Conservation (phyloP, 148 eudicot genomes). For the Rhododendron mucronatum region DNA sequence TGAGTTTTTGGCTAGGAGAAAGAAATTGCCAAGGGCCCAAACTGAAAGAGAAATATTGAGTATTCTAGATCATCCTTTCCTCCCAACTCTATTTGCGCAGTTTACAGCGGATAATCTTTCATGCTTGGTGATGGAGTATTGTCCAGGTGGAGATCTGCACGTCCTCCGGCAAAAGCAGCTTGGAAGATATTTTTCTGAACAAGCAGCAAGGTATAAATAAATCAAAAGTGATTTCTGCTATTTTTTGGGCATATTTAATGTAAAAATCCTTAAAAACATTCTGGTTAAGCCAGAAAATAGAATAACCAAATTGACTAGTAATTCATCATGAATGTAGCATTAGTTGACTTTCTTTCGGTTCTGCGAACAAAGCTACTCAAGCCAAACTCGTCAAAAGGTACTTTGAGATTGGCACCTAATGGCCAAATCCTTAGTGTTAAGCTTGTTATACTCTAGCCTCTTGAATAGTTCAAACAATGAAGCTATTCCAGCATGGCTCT, state of each 20-base stretch:
- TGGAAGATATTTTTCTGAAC: slow-evolving; percentile 81
- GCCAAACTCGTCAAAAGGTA: not conserved
- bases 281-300: not conserved
- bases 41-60: slow-evolving; percentile 86
- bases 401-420: not conserved
- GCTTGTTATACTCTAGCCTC: not conserved
- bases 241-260: not conserved
- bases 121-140: slow-evolving; percentile 95
- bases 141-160: slow-evolving; percentile 94
- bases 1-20: slow-evolving; percentile 78
- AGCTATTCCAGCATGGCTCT: not conserved
- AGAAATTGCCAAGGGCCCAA: slow-evolving; percentile 81
- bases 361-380: not conserved
- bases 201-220: slow-evolving; percentile 72
- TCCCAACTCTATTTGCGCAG: slow-evolving; percentile 82
- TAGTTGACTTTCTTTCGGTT: not conserved
- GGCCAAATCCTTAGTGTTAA: not conserved
- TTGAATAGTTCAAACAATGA: not conserved
- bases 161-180: slow-evolving; percentile 90
- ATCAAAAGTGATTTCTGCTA: not conserved
- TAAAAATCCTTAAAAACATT: not conserved
- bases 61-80: slow-evolving; percentile 93
- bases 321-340: not conserved
- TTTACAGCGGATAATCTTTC: slow-evolving; percentile 86
- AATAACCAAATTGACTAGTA: not conserved